Evolutionary conservation across 2,329 filamentous ascomycete species (phyloP).

Genomic region (Fusarium sp.): DNA sequence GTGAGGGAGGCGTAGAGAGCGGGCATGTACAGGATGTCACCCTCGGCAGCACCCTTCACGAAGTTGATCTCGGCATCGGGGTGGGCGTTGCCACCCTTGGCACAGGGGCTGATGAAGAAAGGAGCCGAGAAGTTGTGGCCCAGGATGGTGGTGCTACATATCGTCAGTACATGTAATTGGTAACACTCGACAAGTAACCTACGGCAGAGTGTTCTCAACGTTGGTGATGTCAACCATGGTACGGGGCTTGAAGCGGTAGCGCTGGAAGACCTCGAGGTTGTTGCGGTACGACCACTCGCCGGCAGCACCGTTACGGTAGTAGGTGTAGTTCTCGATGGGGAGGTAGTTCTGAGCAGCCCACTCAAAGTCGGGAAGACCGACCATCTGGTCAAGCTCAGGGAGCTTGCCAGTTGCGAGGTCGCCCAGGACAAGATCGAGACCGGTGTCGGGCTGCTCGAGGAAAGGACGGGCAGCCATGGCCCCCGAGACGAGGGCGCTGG

Average conservation of each 20-base stretch:
- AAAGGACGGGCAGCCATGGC: conserved; percentile 61
- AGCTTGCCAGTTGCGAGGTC: conserved; percentile 55
- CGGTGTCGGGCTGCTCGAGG: conserved; percentile 63
- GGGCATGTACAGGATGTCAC: conserved; percentile 66
- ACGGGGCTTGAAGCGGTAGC: conserved; percentile 64
- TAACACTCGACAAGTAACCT: conserved; percentile 30
- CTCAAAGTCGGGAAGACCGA: conserved; percentile 69
- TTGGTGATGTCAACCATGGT: conserved; percentile 66
- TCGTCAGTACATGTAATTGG: background rate
- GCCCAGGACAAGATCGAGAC: conserved; percentile 57
- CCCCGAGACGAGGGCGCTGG: conserved; percentile 52
- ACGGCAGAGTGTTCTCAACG: conserved; percentile 56
- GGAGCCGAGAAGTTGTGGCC: conserved; percentile 68
- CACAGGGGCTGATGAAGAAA: conserved; percentile 69
- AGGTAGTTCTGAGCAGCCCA: conserved; percentile 66
- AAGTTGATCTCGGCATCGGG: conserved; percentile 64
- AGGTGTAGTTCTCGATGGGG: conserved; percentile 65
- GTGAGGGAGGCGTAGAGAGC: conserved; percentile 53
- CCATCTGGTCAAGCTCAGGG: conserved; percentile 60
- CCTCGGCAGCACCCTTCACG: conserved; percentile 63
- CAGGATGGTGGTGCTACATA: conserved; percentile 62
- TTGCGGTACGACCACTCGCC: conserved; percentile 71
- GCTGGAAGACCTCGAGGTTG: conserved; percentile 68
- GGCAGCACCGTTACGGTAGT: conserved; percentile 69
- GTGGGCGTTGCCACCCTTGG: conserved; percentile 62